Conservation (phyloP, 306 rosid genomes). For the Rubus parviflorus region DNA sequence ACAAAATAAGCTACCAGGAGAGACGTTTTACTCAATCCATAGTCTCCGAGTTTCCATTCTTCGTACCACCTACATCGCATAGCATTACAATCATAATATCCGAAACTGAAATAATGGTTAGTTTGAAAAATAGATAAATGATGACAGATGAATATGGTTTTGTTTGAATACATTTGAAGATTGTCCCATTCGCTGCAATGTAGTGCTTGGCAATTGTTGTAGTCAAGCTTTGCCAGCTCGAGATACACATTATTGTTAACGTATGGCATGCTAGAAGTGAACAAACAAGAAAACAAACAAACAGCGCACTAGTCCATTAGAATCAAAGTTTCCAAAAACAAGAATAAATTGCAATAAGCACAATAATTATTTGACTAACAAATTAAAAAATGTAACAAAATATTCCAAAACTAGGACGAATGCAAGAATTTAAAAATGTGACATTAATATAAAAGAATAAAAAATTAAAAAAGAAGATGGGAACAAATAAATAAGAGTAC, state of each 20-base stretch:
- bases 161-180: constrained; percentile 50
- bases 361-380: no score
- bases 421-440: background rate
- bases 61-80: constrained; percentile 63
- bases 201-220: constrained; percentile 68
- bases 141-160: background rate
- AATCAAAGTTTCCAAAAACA: background rate
- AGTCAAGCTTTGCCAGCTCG: constrained; percentile 80
- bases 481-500: constrained; percentile 24
- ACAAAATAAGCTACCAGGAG: constrained; percentile 70
- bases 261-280: constrained; percentile 54
- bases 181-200: constrained; percentile 69
- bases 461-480: no score
- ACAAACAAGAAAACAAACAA: background rate
- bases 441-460: background rate
- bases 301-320: background rate
- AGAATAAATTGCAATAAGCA: background rate
- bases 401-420: background rate
- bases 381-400: background rate
- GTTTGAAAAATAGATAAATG: background rate
- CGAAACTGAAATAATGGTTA: no score
- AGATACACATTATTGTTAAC: constrained; percentile 74
- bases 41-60: constrained; percentile 54
- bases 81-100: background rate
- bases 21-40: constrained; percentile 54